Evolutionary conservation across 208 protist genomes (phyloP).

Genomic region (Ichthyophonus hoferi): DNA sequence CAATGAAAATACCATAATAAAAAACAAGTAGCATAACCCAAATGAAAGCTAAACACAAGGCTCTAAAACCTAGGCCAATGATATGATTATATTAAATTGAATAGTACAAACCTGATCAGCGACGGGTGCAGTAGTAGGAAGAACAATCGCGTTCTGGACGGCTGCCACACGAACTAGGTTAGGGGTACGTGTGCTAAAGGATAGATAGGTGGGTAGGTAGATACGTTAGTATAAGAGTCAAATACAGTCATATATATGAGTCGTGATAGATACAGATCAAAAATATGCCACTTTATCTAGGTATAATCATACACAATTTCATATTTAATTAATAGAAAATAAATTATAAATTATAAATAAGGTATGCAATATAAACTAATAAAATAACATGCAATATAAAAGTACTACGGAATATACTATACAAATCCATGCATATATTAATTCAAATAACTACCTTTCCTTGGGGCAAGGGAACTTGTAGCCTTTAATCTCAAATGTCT

Average conservation of each 20-base stretch:
- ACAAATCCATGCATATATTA: too few species aligned
- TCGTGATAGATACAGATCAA: not conserved
- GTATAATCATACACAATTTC: not conserved
- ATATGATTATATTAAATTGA: too few species aligned
- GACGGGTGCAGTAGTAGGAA: slow-evolving; percentile 62
- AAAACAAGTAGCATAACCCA: too few species aligned
- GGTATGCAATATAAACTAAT: not conserved
- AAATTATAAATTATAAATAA: not conserved
- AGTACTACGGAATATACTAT: too few species aligned
- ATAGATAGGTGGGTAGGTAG: not conserved
- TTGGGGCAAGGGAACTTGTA: too few species aligned
- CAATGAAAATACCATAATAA: too few species aligned
- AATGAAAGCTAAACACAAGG: too few species aligned
- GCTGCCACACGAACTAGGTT: slow-evolving; percentile 66
- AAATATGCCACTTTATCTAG: not conserved
- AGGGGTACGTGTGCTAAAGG: slow-evolving; percentile 34
- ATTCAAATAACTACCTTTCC: too few species aligned
- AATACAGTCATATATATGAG: not conserved
- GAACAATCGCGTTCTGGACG: slow-evolving; percentile 72
- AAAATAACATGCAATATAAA: too few species aligned
- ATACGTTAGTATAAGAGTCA: too few species aligned
- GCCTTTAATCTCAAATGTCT: too few species aligned
- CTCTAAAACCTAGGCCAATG: too few species aligned
- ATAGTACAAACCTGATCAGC: slow-evolving; percentile 64
- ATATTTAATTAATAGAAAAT: not conserved